These are phyloP conservation scores for Taphrina wiesneri DNA, from an alignment of 1,139 yeast species.

Conservation along the genomic window DNA sequence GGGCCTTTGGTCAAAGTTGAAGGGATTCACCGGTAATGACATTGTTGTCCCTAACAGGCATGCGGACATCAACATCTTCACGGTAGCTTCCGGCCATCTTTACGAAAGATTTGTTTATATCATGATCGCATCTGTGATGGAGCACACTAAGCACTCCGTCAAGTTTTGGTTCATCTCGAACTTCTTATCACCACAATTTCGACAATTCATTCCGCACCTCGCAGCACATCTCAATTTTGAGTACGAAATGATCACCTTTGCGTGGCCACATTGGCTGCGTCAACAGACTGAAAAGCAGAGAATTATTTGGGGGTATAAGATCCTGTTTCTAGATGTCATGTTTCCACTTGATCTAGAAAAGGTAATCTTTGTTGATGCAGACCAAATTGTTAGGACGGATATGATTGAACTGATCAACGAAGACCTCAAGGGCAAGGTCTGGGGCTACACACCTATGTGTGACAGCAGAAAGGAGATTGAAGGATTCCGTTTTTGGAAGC, in stretches of 20 bases:
- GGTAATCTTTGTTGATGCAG: conserved; percentile 84
- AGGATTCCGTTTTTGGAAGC: conserved; percentile 88
- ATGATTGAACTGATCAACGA: conserved; percentile 63
- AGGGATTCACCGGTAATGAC: conserved; percentile 6
- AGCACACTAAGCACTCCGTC: conserved; percentile 61
- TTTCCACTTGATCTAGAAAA: conserved; percentile 76
- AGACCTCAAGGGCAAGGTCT: conserved; percentile 75
- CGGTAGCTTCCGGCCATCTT: conserved; percentile 76
- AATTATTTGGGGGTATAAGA: conserved; percentile 84
- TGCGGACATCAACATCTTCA: conserved; percentile 76
- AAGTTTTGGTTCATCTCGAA: conserved; percentile 89
- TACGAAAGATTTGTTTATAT: conserved; percentile 73
- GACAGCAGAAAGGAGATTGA: conserved; percentile 79
- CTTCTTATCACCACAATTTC: conserved; percentile 67
- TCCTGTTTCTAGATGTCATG: conserved; percentile 78
- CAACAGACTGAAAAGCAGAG: conserved; percentile 75
- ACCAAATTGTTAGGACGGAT: conserved; percentile 74
- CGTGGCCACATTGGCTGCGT: conserved; percentile 91
- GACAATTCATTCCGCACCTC: conserved; percentile 57
- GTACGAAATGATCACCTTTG: conserved; percentile 73
- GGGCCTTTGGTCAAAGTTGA: conserved; percentile 16
- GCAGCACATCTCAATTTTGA: conserved; percentile 61
- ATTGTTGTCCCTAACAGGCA: conserved; percentile 42
- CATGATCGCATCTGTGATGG: conserved; percentile 76
- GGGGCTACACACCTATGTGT: conserved; percentile 87